Conservation (phyloP, 1,284 basidiomycete genomes). For the Cryptococcus floricola region DNA sequence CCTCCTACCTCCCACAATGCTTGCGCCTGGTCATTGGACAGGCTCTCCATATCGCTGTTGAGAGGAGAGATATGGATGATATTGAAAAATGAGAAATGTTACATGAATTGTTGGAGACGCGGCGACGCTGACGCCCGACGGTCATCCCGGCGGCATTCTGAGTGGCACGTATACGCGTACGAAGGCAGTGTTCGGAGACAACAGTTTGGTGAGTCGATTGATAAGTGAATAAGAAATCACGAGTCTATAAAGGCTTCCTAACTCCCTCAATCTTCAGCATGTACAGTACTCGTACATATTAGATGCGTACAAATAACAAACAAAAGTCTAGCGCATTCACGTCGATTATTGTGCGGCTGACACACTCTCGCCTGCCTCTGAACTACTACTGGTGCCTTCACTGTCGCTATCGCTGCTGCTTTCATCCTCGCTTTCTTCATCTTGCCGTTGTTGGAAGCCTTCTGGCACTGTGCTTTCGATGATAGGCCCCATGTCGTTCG, state of each 20-base stretch:
- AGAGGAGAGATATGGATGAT: background rate
- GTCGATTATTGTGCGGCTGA: no score
- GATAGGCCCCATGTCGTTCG: slow-evolving; percentile 27
- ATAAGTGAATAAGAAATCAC: no score
- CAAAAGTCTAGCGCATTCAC: background rate
- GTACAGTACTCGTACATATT: no score
- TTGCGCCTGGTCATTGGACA: slow-evolving; percentile 41
- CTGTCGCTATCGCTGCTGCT: slow-evolving; percentile 6
- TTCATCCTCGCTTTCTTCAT: slow-evolving; percentile 11
- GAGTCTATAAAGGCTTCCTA: no score
- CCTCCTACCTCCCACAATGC: slow-evolving; percentile 47
- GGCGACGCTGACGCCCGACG: no score
- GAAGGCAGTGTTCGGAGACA: no score
- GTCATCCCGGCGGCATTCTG: no score
- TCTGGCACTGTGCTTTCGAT: slow-evolving; percentile 18
- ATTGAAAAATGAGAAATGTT: background rate
- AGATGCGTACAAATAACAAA: background rate
- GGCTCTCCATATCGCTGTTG: slow-evolving; percentile 15
- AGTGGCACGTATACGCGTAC: no score
- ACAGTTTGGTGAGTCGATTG: no score
- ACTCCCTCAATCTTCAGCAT: no score
- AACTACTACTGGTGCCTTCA: slow-evolving; percentile 2
- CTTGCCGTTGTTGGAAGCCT: slow-evolving; percentile 8
- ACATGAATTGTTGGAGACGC: background rate
- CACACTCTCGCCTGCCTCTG: background rate